Conservation (phyloP, 2,329 filamentous ascomycete genomes). For the Hypocrella siamensis region DNA sequence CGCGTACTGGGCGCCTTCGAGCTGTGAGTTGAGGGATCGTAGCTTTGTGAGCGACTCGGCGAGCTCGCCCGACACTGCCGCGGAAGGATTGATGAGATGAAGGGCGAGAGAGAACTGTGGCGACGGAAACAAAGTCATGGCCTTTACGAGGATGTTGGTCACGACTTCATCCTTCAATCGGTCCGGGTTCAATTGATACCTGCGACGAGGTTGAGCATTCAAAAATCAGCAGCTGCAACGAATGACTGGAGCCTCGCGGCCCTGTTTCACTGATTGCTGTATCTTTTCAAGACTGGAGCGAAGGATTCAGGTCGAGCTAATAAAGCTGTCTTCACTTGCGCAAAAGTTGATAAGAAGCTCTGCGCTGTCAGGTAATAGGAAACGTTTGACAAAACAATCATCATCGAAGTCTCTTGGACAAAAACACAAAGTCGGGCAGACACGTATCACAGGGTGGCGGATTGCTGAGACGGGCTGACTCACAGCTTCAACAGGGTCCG, state of each 20-base stretch:
- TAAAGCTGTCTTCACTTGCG: slow-evolving; percentile 8
- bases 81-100: slow-evolving; percentile 78
- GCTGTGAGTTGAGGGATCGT: slow-evolving; percentile 65
- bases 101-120: slow-evolving; percentile 90
- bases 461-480: slow-evolving; percentile 37
- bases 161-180: slow-evolving; percentile 92
- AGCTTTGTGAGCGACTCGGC: slow-evolving; percentile 87
- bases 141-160: slow-evolving; percentile 98
- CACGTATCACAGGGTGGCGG: too few species aligned
- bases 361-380: slow-evolving; percentile 88
- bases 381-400: slow-evolving; percentile 69
- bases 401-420: slow-evolving; percentile 32
- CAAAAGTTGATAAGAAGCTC: slow-evolving; percentile 20
- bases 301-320: slow-evolving; percentile 55
- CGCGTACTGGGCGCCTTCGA: slow-evolving; percentile 80
- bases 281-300: too few species aligned
- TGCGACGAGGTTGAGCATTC: slow-evolving; percentile 20
- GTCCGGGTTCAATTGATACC: slow-evolving; percentile 99
- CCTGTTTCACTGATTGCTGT: too few species aligned
- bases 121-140: slow-evolving; percentile 91
- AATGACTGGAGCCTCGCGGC: too few species aligned
- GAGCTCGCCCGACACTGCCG: slow-evolving; percentile 51
- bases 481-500: slow-evolving; percentile 92
- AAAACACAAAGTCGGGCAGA: too few species aligned
- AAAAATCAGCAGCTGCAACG: neutral